Evolutionary conservation across 1,284 basidiomycete genomes (phyloP).

Genomic region (Testicularia cyperi): DNA sequence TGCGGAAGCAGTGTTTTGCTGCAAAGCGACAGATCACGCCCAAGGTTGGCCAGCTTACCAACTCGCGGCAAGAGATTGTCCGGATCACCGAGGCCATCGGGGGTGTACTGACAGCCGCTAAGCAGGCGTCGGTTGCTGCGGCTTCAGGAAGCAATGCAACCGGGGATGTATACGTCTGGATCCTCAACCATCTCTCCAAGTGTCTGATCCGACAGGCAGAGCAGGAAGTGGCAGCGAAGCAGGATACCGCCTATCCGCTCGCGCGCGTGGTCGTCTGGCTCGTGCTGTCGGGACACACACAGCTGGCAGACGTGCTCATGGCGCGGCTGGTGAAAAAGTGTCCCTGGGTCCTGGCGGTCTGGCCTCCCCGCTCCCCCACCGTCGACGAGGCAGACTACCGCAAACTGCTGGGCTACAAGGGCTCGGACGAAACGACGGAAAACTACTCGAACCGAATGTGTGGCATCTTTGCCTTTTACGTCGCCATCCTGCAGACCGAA

Average conservation of each 20-base stretch:
- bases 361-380: slow-evolving; percentile 42
- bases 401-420: slow-evolving; percentile 72
- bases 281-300: slow-evolving; percentile 65
- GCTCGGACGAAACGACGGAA: slow-evolving; percentile 63
- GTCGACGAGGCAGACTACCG: slow-evolving; percentile 65
- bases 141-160: no score
- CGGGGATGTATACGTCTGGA: slow-evolving; percentile 68
- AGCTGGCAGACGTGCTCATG: slow-evolving; percentile 76
- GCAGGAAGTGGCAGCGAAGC: slow-evolving; percentile 86
- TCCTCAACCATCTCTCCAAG: slow-evolving; percentile 84
- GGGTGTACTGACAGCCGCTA: slow-evolving; percentile 62
- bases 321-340: slow-evolving; percentile 78
- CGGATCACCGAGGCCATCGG: slow-evolving; percentile 74
- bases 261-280: slow-evolving; percentile 75
- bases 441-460: slow-evolving; percentile 76
- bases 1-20: slow-evolving; percentile 63
- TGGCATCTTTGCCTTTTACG: slow-evolving; percentile 85
- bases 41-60: slow-evolving; percentile 87
- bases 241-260: slow-evolving; percentile 79
- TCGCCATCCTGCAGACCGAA: slow-evolving; percentile 69
- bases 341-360: slow-evolving; percentile 66
- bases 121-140: slow-evolving; percentile 51
- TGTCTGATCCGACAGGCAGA: slow-evolving; percentile 88
- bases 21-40: slow-evolving; percentile 83
- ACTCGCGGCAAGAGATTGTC: slow-evolving; percentile 71